Evolutionary conservation across 331 rosid species (phyloP).

Genomic region (Pyracantha coccinea): DNA sequence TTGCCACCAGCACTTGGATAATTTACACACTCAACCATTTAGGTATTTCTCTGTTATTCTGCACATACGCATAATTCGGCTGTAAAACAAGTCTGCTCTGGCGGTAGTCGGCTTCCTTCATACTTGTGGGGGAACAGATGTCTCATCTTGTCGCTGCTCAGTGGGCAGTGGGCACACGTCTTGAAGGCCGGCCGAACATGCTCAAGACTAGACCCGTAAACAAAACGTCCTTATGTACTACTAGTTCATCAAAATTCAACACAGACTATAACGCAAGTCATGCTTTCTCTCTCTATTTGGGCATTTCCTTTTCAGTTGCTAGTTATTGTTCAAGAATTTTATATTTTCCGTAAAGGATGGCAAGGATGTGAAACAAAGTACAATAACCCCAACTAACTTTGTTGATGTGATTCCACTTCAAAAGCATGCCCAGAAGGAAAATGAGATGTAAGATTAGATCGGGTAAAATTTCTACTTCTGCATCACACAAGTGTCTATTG

Average conservation of each 20-base stretch:
- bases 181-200: conserved; percentile 89
- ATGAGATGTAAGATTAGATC: neutral
- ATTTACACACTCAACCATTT: conserved; percentile 10
- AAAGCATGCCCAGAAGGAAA: neutral
- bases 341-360: neutral
- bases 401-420: conserved; percentile 92
- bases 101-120: neutral
- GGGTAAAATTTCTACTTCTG: neutral
- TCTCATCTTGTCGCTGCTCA: conserved; percentile 47
- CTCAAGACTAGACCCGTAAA: conserved; percentile 76
- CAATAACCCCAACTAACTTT: conserved; percentile 89
- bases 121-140: conserved; percentile 43
- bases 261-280: neutral
- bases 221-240: neutral
- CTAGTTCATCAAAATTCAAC: too few species aligned
- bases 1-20: neutral
- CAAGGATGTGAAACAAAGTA: conserved; percentile 49
- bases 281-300: neutral
- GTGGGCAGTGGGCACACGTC: conserved; percentile 30
- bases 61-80: neutral
- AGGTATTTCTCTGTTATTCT: neutral
- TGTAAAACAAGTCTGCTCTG: neutral
- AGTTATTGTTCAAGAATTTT: neutral
- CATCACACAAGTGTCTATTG: neutral
- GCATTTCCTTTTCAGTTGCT: neutral